These are phyloP conservation scores for Diaporthe batatas DNA, from an alignment of 2,329 filamentous ascomycete species.

Conservation along the genomic window DNA sequence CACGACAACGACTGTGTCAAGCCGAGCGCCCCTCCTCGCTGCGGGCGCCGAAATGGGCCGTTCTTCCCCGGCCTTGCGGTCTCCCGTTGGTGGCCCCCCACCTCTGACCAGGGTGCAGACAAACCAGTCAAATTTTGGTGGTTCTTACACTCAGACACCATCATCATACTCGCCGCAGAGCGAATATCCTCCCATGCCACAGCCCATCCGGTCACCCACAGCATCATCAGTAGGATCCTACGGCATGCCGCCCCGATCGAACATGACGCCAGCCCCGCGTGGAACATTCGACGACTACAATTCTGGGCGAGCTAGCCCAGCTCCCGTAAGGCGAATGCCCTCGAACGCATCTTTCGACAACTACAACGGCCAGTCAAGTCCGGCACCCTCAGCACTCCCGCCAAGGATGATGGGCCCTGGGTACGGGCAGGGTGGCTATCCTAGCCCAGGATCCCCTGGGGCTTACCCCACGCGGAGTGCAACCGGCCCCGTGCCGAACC, in stretches of 20 bases:
- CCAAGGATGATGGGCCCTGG: conserved; percentile 42
- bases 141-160: conserved; percentile 46
- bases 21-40: conserved; percentile 49
- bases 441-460: conserved; percentile 23
- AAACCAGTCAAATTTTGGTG: conserved; percentile 45
- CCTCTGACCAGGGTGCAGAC: conserved; percentile 47
- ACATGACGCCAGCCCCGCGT: conserved; percentile 37
- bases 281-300: conserved; percentile 42
- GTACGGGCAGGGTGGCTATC: conserved; percentile 26
- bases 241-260: conserved; percentile 40
- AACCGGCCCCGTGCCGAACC: conserved; percentile 48
- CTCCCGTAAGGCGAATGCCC: conserved; percentile 36
- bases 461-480: conserved; percentile 48
- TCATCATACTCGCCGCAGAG: conserved; percentile 46
- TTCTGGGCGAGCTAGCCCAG: conserved; percentile 35
- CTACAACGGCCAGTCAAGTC: conserved; percentile 47
- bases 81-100: conserved; percentile 46
- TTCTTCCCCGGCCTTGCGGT: conserved; percentile 47
- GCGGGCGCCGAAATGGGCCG: conserved; percentile 51
- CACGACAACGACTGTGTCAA: conserved; percentile 48
- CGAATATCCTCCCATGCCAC: conserved; percentile 47
- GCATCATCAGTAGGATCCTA: conserved; percentile 41
- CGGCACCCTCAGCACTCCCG: conserved; percentile 49
- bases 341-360: conserved; percentile 43
- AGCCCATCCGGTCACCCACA: conserved; percentile 46